Conservation (phyloP, 257 asterid species). For the Salvia rosmarinus region DNA sequence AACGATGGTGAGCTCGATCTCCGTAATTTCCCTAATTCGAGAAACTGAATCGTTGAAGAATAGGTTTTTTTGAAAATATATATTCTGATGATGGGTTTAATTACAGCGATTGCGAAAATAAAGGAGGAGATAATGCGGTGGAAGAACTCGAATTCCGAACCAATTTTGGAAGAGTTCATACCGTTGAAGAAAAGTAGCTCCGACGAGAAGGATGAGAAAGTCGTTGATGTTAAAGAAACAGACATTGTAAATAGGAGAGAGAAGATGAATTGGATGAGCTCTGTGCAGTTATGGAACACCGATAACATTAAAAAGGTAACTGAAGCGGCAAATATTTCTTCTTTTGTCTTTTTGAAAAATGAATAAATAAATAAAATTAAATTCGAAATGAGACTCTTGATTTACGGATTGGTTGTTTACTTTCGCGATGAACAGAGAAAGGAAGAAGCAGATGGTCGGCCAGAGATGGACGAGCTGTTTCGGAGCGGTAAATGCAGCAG, state of each 20-base stretch:
- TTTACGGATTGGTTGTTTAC: background rate
- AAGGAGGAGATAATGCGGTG: conserved; percentile 44
- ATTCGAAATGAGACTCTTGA: background rate
- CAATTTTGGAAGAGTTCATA: conserved; percentile 54
- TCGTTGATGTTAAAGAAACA: conserved; percentile 24
- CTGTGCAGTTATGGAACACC: conserved; percentile 85
- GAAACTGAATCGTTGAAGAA: background rate
- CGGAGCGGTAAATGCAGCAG: conserved; percentile 48
- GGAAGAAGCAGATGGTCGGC: conserved; percentile 44
- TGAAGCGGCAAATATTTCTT: background rate
- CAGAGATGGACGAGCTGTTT: conserved; percentile 42
- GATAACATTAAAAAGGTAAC: conserved; percentile 55
- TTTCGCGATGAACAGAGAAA: conserved; percentile 40
- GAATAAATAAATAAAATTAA: background rate
- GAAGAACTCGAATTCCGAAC: conserved; percentile 34
- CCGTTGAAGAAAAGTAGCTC: conserved; percentile 45
- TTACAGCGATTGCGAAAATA: conserved; percentile 44
- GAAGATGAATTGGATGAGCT: conserved; percentile 73
- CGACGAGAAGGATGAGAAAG: conserved; percentile 33
- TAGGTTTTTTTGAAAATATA: background rate
- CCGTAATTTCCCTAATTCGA: background rate
- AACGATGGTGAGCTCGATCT: conserved; percentile 56
- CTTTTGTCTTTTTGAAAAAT: background rate
- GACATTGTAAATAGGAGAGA: conserved; percentile 35
- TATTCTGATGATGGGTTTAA: conserved; percentile 7